Evolutionary conservation across 2,329 filamentous ascomycete genomes (phyloP).

Genomic region (Talaromyces sp.): DNA sequence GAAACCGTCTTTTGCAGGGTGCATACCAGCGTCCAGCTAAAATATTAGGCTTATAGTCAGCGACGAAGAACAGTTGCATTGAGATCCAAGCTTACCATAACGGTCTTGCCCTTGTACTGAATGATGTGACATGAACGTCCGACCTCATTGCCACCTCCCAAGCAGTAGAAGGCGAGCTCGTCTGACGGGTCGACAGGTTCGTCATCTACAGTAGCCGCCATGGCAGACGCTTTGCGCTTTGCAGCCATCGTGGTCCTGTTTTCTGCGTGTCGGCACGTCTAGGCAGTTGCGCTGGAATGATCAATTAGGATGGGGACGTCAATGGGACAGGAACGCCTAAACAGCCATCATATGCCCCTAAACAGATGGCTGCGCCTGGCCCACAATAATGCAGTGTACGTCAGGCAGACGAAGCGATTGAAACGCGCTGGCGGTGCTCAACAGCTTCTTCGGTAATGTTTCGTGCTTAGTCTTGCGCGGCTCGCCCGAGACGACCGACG

Average conservation of each 20-base stretch:
- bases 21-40: slow-evolving; percentile 93
- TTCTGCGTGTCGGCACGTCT: slow-evolving; percentile 13
- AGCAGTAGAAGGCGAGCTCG: slow-evolving; percentile 86
- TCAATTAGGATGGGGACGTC: neutral
- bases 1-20: slow-evolving; percentile 91
- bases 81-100: slow-evolving; percentile 65
- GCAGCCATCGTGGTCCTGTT: slow-evolving; percentile 62
- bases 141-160: slow-evolving; percentile 95
- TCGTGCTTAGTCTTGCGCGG: neutral
- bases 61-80: neutral
- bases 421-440: neutral
- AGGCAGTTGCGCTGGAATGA: neutral
- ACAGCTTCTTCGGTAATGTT: too few relatives aligned
- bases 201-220: slow-evolving; percentile 61
- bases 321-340: neutral
- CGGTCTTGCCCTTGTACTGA: slow-evolving; percentile 98
- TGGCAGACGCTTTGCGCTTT: slow-evolving; percentile 79
- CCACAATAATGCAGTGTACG: neutral
- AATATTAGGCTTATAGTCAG: slow-evolving; percentile 11
- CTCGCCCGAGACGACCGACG: neutral
- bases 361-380: neutral
- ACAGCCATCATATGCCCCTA: neutral
- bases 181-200: slow-evolving; percentile 90
- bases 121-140: slow-evolving; percentile 96
- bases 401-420: neutral